These are phyloP conservation scores for Fusarium staphyleae DNA, from an alignment of 2,329 filamentous ascomycete genomes.

Conservation along the genomic window DNA sequence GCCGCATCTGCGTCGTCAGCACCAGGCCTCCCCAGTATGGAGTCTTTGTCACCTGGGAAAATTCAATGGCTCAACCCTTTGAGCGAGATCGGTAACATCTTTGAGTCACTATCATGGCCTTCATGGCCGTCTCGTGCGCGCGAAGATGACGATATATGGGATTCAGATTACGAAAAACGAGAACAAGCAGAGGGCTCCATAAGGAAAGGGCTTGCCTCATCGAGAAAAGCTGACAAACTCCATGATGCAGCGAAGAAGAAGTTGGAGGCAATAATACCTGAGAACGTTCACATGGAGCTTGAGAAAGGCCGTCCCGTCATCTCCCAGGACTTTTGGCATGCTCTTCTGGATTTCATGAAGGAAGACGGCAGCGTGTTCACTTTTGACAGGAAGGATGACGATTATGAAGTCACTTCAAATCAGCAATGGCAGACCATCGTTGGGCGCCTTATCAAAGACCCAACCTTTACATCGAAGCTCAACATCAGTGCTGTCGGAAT, in stretches of 20 bases:
- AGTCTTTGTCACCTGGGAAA: constrained; percentile 2
- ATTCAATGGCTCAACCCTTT: constrained; percentile 23
- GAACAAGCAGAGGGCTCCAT: constrained; percentile 35
- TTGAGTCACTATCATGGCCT: constrained; percentile 43
- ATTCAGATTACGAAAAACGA: constrained; percentile 21
- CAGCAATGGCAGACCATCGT: constrained; percentile 57
- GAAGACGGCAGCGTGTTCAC: constrained; percentile 57
- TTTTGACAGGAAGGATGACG: constrained; percentile 50
- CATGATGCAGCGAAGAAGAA: constrained; percentile 51
- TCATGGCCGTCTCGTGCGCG: constrained; percentile 38
- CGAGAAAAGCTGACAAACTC: constrained; percentile 44
- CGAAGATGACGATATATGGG: constrained; percentile 33
- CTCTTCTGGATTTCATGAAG: constrained; percentile 62
- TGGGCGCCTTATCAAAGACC: constrained; percentile 50
- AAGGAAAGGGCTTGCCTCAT: constrained; percentile 40
- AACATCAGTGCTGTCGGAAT: constrained; percentile 37
- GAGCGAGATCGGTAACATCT: constrained; percentile 30
- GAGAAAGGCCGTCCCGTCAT: constrained; percentile 61
- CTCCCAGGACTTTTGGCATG: constrained; percentile 69
- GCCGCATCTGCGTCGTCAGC: constrained; percentile 2
- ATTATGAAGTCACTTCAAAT: constrained; percentile 52
- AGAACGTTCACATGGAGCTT: constrained; percentile 62
- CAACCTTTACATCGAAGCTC: constrained; percentile 41
- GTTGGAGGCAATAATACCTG: constrained; percentile 61
- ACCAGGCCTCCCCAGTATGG: constrained; percentile 7